phyloP scores from a whole-genome alignment of 225 moss, liverwort and hornwort species.

The Physcomitrellopsis africana region DNA sequence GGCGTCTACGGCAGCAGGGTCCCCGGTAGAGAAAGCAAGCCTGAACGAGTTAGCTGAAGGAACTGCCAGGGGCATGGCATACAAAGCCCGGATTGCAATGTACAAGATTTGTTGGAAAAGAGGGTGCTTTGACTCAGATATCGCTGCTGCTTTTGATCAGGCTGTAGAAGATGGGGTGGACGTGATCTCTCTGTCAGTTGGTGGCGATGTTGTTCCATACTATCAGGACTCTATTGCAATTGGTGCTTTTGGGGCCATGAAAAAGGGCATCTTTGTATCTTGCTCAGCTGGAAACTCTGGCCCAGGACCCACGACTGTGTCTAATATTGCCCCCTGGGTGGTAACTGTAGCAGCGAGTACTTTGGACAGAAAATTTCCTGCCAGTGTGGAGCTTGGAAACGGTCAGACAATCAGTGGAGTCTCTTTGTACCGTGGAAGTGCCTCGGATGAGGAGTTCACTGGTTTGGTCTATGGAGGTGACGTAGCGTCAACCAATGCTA shows the following conservation, averaged over 20 bases:
- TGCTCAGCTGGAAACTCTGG: constrained; percentile 86
- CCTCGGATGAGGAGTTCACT: constrained; percentile 4
- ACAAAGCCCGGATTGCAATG: constrained; percentile 46
- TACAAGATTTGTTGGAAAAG: constrained; percentile 53
- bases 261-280: constrained; percentile 71
- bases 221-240: constrained; percentile 63
- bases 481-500: constrained; percentile 15
- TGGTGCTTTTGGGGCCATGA: constrained; percentile 66
- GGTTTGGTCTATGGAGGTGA: constrained; percentile 31
- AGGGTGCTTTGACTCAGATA: constrained; percentile 55
- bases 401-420: constrained; percentile 36
- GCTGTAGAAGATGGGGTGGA: constrained; percentile 87
- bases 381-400: constrained; percentile 50
- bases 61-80: constrained; percentile 44
- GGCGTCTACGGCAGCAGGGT: constrained; percentile 75
- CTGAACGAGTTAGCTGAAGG: constrained; percentile 53
- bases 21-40: constrained; percentile 32
- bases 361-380: constrained; percentile 75
- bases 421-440: constrained; percentile 42
- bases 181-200: constrained; percentile 81
- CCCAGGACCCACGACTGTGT: constrained; percentile 46
- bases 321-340: constrained; percentile 88
- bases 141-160: constrained; percentile 47
- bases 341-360: constrained; percentile 83
- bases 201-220: constrained; percentile 49